These are phyloP conservation scores for Ramaria sp. DNA, from an alignment of 768 basidiomycete genomes.

Conservation along the genomic window DNA sequence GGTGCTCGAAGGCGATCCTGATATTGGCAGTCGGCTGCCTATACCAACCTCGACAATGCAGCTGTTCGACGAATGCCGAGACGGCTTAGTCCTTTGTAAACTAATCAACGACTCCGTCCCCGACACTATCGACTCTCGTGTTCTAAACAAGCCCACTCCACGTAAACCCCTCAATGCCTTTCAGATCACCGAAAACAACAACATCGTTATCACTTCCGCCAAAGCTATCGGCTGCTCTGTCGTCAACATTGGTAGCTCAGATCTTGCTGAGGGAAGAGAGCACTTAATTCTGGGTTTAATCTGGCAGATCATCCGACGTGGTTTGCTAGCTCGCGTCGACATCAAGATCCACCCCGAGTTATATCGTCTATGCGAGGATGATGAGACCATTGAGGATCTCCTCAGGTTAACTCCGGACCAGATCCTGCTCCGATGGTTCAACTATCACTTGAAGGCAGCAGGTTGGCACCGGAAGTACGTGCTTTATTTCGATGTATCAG, in stretches of 20 bases:
- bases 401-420: conserved; percentile 92
- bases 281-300: conserved; percentile 96
- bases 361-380: conserved; percentile 92
- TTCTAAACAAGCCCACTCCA: conserved; percentile 78
- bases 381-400: conserved; percentile 93
- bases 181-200: conserved; percentile 99
- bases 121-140: conserved; percentile 97
- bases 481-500: neutral
- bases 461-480: conserved; percentile 76
- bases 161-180: conserved; percentile 90
- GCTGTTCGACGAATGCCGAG: conserved; percentile 92
- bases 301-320: conserved; percentile 96
- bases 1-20: conserved; percentile 87
- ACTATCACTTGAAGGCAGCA: conserved; percentile 94
- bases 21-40: conserved; percentile 72
- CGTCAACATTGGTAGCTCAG: conserved; percentile 93
- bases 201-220: conserved; percentile 96
- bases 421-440: conserved; percentile 97
- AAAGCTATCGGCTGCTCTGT: conserved; percentile 98
- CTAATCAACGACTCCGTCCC: conserved; percentile 99
- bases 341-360: conserved; percentile 98
- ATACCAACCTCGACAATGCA: conserved; percentile 98
- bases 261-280: conserved; percentile 87
- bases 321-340: conserved; percentile 88
- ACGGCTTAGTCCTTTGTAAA: conserved; percentile 94